phyloP scores from a whole-genome alignment of 176 grass and related monocot genomes.

The Canna indica region DNA sequence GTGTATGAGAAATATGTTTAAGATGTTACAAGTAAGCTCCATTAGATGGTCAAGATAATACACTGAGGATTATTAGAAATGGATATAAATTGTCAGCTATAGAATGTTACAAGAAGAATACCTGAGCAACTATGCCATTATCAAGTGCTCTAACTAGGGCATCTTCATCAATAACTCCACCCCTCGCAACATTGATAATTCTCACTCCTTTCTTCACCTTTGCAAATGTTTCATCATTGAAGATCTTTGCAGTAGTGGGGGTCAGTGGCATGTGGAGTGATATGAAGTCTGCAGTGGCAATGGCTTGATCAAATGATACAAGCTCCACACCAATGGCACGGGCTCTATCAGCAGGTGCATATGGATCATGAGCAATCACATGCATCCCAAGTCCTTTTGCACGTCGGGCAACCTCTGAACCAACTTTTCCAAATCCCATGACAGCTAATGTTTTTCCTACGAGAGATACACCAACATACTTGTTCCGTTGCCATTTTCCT shows the following conservation, averaged over 20 bases:
- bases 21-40: not conserved
- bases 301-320: slow-evolving; percentile 16
- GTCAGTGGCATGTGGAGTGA: slow-evolving; percentile 18
- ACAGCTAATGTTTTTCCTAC: slow-evolving; percentile 14
- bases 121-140: slow-evolving; percentile 15
- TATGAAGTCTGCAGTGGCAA: slow-evolving; percentile 8
- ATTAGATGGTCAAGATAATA: too few relatives aligned
- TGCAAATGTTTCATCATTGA: slow-evolving; percentile 13
- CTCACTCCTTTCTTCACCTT: slow-evolving; percentile 15
- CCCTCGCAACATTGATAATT: slow-evolving; percentile 17
- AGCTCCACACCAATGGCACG: slow-evolving; percentile 9
- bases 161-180: slow-evolving; percentile 16
- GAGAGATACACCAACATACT: slow-evolving; percentile 15
- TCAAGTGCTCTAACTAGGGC: slow-evolving; percentile 14
- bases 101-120: not conserved
- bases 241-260: slow-evolving; percentile 6
- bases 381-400: slow-evolving; percentile 16
- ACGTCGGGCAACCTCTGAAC: slow-evolving; percentile 15
- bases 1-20: not conserved
- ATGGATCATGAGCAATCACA: slow-evolving; percentile 18
- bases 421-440: slow-evolving; percentile 15
- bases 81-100: not conserved
- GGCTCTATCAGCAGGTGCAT: slow-evolving; percentile 14
- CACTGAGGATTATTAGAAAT: too few relatives aligned
- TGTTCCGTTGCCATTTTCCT: slow-evolving; percentile 18